Percentiles rank a stretch among this genome's conserved stretches.
Conservation (phyloP, 495 filamentous ascomycete genomes). For the Sporormia fimetaria region DNA sequence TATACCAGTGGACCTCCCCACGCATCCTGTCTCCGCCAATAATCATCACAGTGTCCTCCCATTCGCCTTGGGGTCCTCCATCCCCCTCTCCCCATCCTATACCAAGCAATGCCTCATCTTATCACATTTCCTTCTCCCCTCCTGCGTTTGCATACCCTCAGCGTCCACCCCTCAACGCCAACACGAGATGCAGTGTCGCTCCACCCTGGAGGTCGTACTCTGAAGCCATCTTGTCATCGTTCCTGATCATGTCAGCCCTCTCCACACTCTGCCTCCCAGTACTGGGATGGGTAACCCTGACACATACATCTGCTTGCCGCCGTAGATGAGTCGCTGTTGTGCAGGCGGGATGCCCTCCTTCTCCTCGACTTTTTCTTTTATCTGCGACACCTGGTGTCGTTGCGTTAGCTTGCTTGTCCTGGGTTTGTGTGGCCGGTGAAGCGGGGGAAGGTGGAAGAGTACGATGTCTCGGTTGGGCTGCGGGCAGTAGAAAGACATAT, state of each 20-base stretch:
- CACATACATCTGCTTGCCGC: constrained; percentile 91
- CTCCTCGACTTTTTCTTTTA: constrained; percentile 98
- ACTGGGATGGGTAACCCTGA: background rate
- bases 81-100: too few species aligned
- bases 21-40: too few species aligned
- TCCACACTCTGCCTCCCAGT: too few species aligned
- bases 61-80: too few species aligned
- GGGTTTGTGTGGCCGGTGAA: background rate
- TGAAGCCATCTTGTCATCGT: constrained; percentile 74
- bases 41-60: too few species aligned
- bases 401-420: constrained; percentile 3
- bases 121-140: too few species aligned
- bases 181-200: constrained; percentile 85
- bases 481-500: background rate
- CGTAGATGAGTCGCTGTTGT: constrained; percentile 90
- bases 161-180: constrained; percentile 74
- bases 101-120: too few species aligned
- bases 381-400: constrained; percentile 60
- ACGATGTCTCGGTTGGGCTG: background rate
- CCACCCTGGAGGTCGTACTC: constrained; percentile 89
- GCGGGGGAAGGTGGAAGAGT: too few species aligned
- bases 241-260: too few species aligned
- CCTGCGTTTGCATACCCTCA: constrained; percentile 3
- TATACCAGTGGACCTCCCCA: too few species aligned
- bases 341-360: constrained; percentile 97